Evolutionary conservation across 768 basidiomycete genomes (phyloP).

Genomic region (Leccinum longicurvipes): DNA sequence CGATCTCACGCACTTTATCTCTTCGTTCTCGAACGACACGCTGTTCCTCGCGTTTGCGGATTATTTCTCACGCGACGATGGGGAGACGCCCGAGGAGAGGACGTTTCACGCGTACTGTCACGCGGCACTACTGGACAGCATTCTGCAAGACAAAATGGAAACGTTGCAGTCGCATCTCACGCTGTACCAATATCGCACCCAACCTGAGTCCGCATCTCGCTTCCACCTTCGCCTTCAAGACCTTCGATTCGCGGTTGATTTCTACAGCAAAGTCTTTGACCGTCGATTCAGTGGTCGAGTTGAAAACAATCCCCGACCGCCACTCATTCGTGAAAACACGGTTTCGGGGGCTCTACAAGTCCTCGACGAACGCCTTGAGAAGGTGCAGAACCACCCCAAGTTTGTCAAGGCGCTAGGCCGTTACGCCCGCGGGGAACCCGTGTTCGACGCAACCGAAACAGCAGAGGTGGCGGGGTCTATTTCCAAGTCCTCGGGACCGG

Average conservation of each 20-base stretch:
- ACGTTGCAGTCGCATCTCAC: constrained; percentile 73
- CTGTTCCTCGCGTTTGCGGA: constrained; percentile 81
- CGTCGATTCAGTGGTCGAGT: constrained; percentile 68
- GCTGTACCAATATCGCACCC: constrained; percentile 63
- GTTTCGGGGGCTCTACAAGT: constrained; percentile 62
- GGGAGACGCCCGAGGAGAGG: constrained; percentile 55
- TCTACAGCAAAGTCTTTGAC: constrained; percentile 73
- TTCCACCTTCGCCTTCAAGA: constrained; percentile 72
- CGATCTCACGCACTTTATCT: constrained; percentile 82
- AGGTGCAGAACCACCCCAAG: constrained; percentile 25
- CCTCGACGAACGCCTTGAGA: constrained; percentile 56
- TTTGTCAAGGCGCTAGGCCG: constrained; percentile 38
- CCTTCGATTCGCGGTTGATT: constrained; percentile 69
- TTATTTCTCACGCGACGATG: constrained; percentile 63
- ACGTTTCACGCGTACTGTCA: constrained; percentile 71
- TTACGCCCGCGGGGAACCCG: constrained; percentile 56
- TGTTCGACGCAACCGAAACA: constrained; percentile 20
- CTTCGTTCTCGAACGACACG: constrained; percentile 80
- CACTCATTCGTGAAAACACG: constrained; percentile 71
- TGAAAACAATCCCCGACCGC: constrained; percentile 62
- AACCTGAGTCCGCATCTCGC: constrained; percentile 53
- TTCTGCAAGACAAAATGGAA: constrained; percentile 86
- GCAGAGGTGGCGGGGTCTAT: constrained; percentile 4
- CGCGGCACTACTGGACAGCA: constrained; percentile 77
- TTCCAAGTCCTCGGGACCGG: constrained; percentile 5